Evolutionary conservation across 75 land plant genomes (phyloP).

Genomic region (Pinus albicaulis): DNA sequence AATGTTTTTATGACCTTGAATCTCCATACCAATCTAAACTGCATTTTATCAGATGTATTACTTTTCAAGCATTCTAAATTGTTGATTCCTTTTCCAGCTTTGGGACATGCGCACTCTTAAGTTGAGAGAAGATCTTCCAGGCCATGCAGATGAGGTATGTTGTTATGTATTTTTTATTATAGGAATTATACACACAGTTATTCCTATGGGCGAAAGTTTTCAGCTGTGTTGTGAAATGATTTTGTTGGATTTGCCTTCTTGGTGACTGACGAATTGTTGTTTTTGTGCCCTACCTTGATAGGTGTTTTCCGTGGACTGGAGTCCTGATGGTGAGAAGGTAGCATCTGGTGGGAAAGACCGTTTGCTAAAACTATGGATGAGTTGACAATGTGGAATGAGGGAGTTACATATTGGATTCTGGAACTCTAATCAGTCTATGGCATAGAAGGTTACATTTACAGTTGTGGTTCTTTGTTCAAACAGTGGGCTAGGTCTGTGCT

Average conservation of each 20-base stretch:
- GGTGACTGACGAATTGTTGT: not conserved
- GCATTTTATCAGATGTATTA: not conserved
- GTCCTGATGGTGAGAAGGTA: slow-evolving; percentile 98
- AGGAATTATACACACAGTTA: not conserved
- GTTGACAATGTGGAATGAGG: slow-evolving; percentile 15
- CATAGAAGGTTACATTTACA: no score
- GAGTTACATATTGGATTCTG: no score
- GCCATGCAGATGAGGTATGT: slow-evolving; percentile 97
- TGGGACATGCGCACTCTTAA: slow-evolving; percentile 91
- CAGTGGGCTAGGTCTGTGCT: no score
- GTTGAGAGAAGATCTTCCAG: slow-evolving; percentile 93
- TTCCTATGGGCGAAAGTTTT: not conserved
- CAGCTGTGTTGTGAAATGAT: no score
- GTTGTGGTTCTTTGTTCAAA: no score
- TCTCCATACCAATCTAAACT: no score
- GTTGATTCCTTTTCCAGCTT: slow-evolving; percentile 37
- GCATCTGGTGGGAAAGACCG: slow-evolving; percentile 95
- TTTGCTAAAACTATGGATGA: slow-evolving; percentile 93
- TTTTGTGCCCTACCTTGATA: slow-evolving; percentile 18
- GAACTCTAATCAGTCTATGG: no score
- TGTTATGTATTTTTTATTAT: not conserved
- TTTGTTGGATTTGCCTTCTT: not conserved
- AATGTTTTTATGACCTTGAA: no score
- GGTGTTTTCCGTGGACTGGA: slow-evolving; percentile 99
- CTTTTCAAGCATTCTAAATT: not conserved